These are phyloP conservation scores for Chaetomium fimeti DNA, from an alignment of 495 filamentous ascomycete genomes.

Conservation along the genomic window DNA sequence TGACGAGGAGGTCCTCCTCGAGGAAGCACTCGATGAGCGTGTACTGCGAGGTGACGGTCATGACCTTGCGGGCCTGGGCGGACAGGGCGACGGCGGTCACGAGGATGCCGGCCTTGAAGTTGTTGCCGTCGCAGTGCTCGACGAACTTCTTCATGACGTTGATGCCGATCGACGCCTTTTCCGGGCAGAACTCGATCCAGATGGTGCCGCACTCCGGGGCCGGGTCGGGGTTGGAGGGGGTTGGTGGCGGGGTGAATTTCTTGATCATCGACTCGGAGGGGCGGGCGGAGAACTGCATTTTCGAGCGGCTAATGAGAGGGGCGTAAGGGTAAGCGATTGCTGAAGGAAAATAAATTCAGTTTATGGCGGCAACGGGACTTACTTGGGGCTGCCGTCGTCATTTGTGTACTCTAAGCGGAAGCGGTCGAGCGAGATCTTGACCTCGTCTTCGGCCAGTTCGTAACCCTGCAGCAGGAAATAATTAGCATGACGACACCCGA, in stretches of 20 bases:
- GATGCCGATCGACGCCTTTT: slow-evolving; percentile 74
- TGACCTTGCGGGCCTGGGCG: slow-evolving; percentile 77
- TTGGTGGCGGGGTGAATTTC: slow-evolving; percentile 72
- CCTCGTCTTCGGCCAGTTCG: slow-evolving; percentile 84
- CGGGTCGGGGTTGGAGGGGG: slow-evolving; percentile 60
- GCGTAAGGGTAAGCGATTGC: slow-evolving; percentile 1
- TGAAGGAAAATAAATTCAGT: neutral
- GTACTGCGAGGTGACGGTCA: slow-evolving; percentile 65
- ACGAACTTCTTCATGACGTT: slow-evolving; percentile 89
- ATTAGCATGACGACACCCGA: neutral
- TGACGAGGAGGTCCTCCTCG: slow-evolving; percentile 92
- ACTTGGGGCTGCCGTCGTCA: slow-evolving; percentile 70
- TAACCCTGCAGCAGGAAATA: slow-evolving; percentile 64
- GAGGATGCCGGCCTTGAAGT: slow-evolving; percentile 85
- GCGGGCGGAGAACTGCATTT: slow-evolving; percentile 80
- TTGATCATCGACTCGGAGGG: slow-evolving; percentile 79
- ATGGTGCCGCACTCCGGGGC: slow-evolving; percentile 76
- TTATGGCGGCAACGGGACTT: slow-evolving; percentile 33
- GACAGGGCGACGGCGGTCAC: slow-evolving; percentile 80
- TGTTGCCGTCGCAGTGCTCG: slow-evolving; percentile 69
- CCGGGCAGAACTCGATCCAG: slow-evolving; percentile 83
- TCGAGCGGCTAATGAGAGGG: slow-evolving; percentile 60
- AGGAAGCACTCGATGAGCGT: slow-evolving; percentile 88
- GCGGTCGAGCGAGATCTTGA: slow-evolving; percentile 71
- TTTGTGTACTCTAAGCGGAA: slow-evolving; percentile 69